phyloP scores from a whole-genome alignment of 179 eudicot species.

The Beta lomatogona region DNA sequence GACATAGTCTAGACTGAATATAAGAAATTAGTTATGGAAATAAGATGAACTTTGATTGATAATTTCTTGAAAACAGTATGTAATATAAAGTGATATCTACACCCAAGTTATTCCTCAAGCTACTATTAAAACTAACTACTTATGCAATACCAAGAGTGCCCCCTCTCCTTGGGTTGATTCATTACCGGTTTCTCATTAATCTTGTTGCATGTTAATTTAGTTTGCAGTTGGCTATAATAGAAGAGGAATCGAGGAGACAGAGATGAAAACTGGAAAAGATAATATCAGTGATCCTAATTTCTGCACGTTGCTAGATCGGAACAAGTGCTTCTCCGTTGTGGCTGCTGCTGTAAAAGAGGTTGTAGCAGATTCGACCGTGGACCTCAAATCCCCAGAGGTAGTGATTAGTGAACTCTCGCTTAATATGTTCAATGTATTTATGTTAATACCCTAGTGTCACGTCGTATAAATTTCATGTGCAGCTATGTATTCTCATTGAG shows the following conservation, averaged over 20 bases:
- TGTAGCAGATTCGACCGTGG: constrained; percentile 63
- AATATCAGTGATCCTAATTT: constrained; percentile 30
- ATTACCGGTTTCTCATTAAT: not conserved
- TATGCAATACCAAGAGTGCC: too few species aligned
- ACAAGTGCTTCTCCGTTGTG: constrained; percentile 63
- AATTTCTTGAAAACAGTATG: too few species aligned
- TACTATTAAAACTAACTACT: too few species aligned
- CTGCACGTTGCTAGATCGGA: constrained; percentile 53
- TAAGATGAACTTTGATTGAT: too few species aligned
- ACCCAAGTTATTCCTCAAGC: too few species aligned
- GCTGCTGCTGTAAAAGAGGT: constrained; percentile 63
- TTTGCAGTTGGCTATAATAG: constrained; percentile 84
- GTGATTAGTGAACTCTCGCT: constrained; percentile 19
- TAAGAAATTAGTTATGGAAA: too few species aligned
- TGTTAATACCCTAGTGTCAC: not conserved
- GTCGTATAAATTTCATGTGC: constrained; percentile 13
- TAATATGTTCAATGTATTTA: not conserved
- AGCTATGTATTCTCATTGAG: constrained; percentile 68
- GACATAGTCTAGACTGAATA: too few species aligned
- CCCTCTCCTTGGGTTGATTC: too few species aligned
- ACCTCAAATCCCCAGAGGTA: constrained; percentile 75
- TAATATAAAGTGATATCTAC: too few species aligned
- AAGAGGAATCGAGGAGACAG: constrained; percentile 73
- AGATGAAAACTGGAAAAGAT: constrained; percentile 39
- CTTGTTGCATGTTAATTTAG: constrained; percentile 27